A percentile compares a stretch with the other conserved stretches of the same genome.
Conservation (phyloP, 306 rosid species). For the Cicer chorassanicum region DNA sequence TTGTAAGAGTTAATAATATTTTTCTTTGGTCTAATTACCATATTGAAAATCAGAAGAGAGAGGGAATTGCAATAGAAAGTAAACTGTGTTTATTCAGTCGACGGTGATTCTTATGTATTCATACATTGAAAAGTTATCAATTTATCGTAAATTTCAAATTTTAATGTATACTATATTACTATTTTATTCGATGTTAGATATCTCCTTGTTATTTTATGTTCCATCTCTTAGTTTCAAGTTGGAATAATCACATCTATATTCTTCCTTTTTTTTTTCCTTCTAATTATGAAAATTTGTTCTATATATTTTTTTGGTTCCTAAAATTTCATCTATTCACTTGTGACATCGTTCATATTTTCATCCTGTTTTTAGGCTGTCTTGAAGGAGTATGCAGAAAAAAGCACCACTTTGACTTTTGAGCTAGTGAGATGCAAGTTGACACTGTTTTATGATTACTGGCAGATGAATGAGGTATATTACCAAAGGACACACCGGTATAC, state of each 20-base stretch:
- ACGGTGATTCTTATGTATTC: neutral
- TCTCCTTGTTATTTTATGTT: conserved; percentile 33
- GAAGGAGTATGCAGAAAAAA: conserved; percentile 57
- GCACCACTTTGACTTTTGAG: conserved; percentile 59
- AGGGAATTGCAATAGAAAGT: neutral
- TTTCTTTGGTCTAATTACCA: too few species aligned
- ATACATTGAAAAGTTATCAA: conserved; percentile 6
- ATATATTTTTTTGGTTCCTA: conserved; percentile 14
- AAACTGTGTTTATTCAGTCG: neutral
- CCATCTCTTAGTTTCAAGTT: conserved; percentile 37
- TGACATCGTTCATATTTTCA: conserved; percentile 36
- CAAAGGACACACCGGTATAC: conserved; percentile 12
- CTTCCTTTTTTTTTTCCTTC: neutral
- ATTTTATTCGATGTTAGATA: conserved; percentile 7
- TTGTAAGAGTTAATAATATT: too few species aligned
- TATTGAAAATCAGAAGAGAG: neutral
- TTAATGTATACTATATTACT: neutral
- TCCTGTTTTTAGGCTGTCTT: conserved; percentile 59
- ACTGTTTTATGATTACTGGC: conserved; percentile 92
- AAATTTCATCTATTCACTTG: conserved; percentile 28
- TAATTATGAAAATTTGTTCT: conserved; percentile 14
- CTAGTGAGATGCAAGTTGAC: conserved; percentile 88
- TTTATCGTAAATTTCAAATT: conserved; percentile 5
- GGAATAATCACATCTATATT: conserved; percentile 25
- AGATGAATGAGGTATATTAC: conserved; percentile 82